These are phyloP conservation scores for Blastomyces silverae DNA, from an alignment of 2,329 filamentous ascomycete species.

Conservation along the genomic window DNA sequence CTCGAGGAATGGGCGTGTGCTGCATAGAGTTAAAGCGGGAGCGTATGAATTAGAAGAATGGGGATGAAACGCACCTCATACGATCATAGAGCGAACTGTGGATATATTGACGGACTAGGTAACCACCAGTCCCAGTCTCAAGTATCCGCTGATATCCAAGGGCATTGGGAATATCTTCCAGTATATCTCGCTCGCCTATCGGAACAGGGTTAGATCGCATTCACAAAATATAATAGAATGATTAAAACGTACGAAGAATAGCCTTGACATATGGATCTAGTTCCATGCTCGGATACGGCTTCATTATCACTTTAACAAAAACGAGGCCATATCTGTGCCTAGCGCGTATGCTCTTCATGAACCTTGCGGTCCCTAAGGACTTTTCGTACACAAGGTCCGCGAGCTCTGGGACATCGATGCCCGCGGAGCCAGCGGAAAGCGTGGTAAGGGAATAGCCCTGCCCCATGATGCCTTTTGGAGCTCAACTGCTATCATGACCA, in stretches of 20 bases:
- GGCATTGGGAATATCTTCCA: conserved; percentile 83
- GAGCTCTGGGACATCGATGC: conserved; percentile 89
- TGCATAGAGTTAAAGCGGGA: conserved; percentile 39
- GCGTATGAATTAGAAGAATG: background rate
- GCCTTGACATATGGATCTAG: conserved; percentile 70
- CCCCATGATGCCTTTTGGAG: conserved; percentile 58
- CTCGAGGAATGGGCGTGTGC: conserved; percentile 91
- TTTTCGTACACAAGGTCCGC: conserved; percentile 87
- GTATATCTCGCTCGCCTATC: conserved; percentile 67
- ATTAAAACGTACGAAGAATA: conserved; percentile 58
- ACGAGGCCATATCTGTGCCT: conserved; percentile 85
- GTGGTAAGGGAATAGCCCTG: conserved; percentile 94
- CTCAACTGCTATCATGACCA: background rate
- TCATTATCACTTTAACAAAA: conserved; percentile 89
- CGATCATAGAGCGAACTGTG: conserved; percentile 97
- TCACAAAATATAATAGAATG: conserved; percentile 7
- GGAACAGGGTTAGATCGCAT: conserved; percentile 21
- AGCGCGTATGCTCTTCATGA: conserved; percentile 94
- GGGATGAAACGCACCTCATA: conserved; percentile 49
- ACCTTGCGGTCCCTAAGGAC: conserved; percentile 81
- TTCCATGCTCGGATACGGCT: conserved; percentile 76
- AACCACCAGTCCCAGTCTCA: conserved; percentile 86
- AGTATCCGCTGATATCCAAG: conserved; percentile 83
- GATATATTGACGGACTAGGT: conserved; percentile 87
- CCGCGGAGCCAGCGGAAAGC: conserved; percentile 81